Percentiles rank a stretch among this genome's conserved stretches.
Conservation (phyloP, 768 basidiomycete species). For the Phylloporus arenicola region DNA sequence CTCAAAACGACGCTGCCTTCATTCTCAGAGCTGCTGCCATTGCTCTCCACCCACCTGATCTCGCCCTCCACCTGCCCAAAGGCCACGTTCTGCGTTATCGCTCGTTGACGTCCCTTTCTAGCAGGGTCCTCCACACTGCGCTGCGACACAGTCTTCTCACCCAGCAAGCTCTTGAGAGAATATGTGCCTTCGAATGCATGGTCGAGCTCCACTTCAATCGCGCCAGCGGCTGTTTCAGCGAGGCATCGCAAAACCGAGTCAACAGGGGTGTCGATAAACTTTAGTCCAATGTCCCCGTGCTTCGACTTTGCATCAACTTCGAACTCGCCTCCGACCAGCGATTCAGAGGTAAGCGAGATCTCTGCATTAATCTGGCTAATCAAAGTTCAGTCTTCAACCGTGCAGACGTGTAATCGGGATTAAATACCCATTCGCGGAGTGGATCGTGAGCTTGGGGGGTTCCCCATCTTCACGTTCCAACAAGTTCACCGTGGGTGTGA, state of each 20-base stretch:
- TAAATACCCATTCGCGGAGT: constrained; percentile 41
- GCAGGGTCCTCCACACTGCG: constrained; percentile 30
- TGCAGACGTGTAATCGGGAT: background rate
- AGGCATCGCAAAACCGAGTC: constrained; percentile 31
- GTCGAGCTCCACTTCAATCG: constrained; percentile 26
- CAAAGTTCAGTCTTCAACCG: constrained; percentile 1
- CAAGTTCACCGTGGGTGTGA: constrained; percentile 37
- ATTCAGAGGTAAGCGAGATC: constrained; percentile 29
- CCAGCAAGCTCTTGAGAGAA: constrained; percentile 25
- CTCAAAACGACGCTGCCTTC: constrained; percentile 16
- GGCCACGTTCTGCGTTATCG: constrained; percentile 9
- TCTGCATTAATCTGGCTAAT: constrained; percentile 19
- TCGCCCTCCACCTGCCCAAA: constrained; percentile 14
- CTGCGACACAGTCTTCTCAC: constrained; percentile 16
- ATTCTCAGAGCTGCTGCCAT: constrained; percentile 14
- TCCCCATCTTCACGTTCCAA: constrained; percentile 21
- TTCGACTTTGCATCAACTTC: constrained; percentile 25
- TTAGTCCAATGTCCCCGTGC: constrained; percentile 27
- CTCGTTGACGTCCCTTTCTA: constrained; percentile 31
- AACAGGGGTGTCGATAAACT: constrained; percentile 30
- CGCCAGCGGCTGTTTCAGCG: constrained; percentile 28
- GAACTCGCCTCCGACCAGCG: constrained; percentile 30
- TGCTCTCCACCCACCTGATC: constrained; percentile 19
- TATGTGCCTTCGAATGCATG: constrained; percentile 41
- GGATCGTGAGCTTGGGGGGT: constrained; percentile 29